phyloP scores from a whole-genome alignment of 345 rosid genomes.

The Syzygium aromaticum region DNA sequence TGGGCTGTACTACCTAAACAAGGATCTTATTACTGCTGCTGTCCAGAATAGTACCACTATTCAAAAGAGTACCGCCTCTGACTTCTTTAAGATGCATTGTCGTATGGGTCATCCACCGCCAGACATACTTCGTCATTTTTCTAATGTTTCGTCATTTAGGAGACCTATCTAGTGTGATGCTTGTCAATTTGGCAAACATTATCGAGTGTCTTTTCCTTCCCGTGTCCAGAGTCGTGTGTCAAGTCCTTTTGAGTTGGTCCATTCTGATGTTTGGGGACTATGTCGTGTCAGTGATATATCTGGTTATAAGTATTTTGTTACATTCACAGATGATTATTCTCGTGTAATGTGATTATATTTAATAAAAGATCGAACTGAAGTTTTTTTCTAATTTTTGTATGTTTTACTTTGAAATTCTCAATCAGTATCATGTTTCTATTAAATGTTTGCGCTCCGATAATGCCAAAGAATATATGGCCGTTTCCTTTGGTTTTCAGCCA shows the following conservation, averaged over 20 bases:
- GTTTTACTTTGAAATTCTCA: not conserved
- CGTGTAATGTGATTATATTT: not conserved
- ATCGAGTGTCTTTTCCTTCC: not conserved
- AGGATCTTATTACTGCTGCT: not conserved
- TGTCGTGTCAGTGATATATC: not conserved
- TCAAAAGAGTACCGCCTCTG: not conserved
- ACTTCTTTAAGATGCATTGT: not conserved
- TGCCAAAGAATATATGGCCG: not conserved
- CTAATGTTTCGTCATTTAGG: not conserved
- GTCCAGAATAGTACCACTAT: not conserved
- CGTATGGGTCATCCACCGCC: not conserved
- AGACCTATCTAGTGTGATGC: not conserved
- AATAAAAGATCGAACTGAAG: not conserved
- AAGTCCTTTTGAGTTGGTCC: not conserved
- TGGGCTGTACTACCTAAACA: not conserved
- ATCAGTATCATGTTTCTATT: not conserved
- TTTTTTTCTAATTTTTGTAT: not conserved
- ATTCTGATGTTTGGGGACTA: not conserved
- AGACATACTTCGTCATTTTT: not conserved
- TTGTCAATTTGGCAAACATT: not conserved
- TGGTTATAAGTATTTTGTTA: not conserved
- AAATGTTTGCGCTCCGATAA: not conserved
- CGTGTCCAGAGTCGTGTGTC: rapidly evolving
- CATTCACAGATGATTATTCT: not conserved
- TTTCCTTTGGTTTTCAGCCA: not conserved